Base-by-base conservation (phyloP, 2,329 filamentous ascomycete genomes). In the Fusarium brachygibbosum region DNA sequence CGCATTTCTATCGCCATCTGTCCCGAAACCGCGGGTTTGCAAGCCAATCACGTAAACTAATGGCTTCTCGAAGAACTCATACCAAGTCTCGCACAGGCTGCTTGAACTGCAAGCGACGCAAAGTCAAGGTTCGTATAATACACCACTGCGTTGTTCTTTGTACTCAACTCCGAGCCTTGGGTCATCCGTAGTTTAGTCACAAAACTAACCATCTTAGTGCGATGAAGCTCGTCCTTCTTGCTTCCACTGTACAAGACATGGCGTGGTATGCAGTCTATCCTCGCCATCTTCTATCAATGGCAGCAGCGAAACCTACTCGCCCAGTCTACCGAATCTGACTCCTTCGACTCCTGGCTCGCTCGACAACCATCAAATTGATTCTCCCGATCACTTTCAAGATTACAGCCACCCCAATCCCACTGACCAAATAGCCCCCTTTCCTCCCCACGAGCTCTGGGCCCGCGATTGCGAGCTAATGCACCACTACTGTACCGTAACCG, bases 81-180 rank as follows among this genome's bases (percentile, higher is more conserved):
- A 82, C 75, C 45, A 78, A 78, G 61, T 78, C 76, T 57, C 73
- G 76, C 13, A 78, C 68, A 14, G 76, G 76, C 41, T 78, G 76
- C 59, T 56, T 55, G 40, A 75, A 76, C 62, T 78, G 76, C 63
- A 78, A 78, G 66, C 69, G 73, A 10, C 75, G 76, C 35, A 78
- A 78, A 57, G 76, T 78, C 28, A 78, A 78, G 69, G 76, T 78
- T 66, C 40, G 74, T 58, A 29, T 44, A n/a, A 19, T 29, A 23
- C 17, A 50, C 17, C 34, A 29, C 16, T 38, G 25, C 31, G 17
- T 38, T 32, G 40, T 17, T 23, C 23, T 29, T 31, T 48, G 21
- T 16, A 25, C 8, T 38, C 32, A 14, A 5, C 23, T 23, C 2
- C 23, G 29, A 21, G 7, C 7, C 23, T 28, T 35, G 50, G 17